Evolutionary conservation across 345 rosid species (phyloP).

Genomic region (Iberis pinnata): DNA sequence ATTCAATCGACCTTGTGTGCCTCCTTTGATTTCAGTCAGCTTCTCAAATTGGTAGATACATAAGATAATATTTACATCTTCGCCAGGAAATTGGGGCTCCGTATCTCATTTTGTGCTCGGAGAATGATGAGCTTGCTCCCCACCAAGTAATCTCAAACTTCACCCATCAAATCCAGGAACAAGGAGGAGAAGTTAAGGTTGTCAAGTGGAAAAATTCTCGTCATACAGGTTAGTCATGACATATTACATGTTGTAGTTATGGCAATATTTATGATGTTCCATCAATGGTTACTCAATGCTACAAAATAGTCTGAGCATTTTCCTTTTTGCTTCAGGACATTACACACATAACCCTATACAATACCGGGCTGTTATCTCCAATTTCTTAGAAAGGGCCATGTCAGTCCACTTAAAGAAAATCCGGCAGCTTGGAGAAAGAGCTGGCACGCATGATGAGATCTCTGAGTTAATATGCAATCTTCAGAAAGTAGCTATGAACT

Average conservation of each 20-base stretch:
- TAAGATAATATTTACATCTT: conserved; percentile 9
- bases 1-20: conserved; percentile 13
- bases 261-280: neutral
- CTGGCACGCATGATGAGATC: conserved; percentile 53
- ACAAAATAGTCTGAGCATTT: neutral
- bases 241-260: neutral
- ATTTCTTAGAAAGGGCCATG: conserved; percentile 62
- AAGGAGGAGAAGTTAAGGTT: conserved; percentile 75
- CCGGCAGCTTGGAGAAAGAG: conserved; percentile 52
- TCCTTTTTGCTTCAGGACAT: conserved; percentile 42
- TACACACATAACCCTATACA: conserved; percentile 63
- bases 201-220: conserved; percentile 69
- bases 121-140: conserved; percentile 67
- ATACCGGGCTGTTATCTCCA: conserved; percentile 58
- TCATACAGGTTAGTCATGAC: conserved; percentile 57
- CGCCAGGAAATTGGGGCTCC: conserved; percentile 71
- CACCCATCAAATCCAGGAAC: conserved; percentile 47
- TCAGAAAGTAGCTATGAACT: conserved; percentile 79
- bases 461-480: conserved; percentile 76
- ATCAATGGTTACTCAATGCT: neutral
- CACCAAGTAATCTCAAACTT: conserved; percentile 47
- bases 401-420: conserved; percentile 46
- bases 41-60: conserved; percentile 2
- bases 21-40: neutral
- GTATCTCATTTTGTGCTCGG: conserved; percentile 76